phyloP scores from a whole-genome alignment of 805 yeast genomes.

The Tetrapisispora pingtungensis region DNA sequence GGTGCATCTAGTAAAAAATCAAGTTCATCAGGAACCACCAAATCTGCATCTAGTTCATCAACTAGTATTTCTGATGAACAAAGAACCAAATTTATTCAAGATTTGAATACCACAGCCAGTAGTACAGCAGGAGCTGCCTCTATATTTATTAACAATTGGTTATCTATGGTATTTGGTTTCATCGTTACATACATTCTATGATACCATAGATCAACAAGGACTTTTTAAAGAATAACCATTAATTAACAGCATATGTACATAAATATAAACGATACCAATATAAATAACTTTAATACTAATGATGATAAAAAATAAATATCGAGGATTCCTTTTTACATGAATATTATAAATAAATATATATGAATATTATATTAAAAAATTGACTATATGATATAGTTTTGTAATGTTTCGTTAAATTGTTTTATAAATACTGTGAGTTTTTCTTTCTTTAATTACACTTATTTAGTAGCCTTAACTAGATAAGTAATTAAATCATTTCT shows the following conservation, averaged over 20 bases:
- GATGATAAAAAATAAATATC: background rate
- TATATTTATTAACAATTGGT: background rate
- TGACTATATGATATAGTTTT: too few relatives aligned
- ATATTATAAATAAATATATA: background rate
- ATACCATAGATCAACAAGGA: too few relatives aligned
- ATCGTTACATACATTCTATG: background rate
- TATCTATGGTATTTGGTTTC: background rate
- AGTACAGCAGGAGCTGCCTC: background rate
- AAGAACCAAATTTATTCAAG: conserved; percentile 1
- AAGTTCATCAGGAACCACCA: background rate
- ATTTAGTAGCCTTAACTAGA: conserved; percentile 49
- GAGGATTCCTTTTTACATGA: background rate
- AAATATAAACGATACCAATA: background rate
- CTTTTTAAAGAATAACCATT: too few relatives aligned
- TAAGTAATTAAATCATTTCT: conserved; percentile 93
- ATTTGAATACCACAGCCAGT: background rate
- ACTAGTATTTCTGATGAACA: background rate
- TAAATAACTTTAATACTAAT: too few relatives aligned
- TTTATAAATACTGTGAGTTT: too few relatives aligned
- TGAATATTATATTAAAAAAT: too few relatives aligned
- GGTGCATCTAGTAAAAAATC: background rate
- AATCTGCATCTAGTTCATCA: background rate
- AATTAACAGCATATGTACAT: background rate
- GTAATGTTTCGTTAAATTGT: too few relatives aligned
- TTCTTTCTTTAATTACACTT: too few relatives aligned